phyloP scores from a whole-genome alignment of 768 basidiomycete genomes.

The Roridomyces roridus region DNA sequence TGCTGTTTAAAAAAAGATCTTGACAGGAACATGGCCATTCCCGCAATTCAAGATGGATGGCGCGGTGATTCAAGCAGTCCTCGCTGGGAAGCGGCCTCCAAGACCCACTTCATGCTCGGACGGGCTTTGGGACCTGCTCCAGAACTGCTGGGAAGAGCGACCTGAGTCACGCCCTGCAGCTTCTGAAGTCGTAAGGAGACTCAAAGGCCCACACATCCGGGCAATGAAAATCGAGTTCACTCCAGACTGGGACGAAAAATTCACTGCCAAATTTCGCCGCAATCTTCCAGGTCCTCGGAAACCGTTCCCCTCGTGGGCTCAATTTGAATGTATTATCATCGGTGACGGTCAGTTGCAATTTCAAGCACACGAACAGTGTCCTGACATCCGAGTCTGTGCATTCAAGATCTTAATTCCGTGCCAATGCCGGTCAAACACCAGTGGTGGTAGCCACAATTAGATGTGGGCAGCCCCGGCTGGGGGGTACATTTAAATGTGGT shows the following conservation, averaged over 20 bases:
- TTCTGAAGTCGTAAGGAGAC: neutral
- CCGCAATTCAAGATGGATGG: neutral
- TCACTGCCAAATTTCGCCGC: conserved; percentile 11
- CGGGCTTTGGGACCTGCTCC: neutral
- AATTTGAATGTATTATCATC: neutral
- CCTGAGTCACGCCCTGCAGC: neutral
- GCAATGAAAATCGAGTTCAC: conserved; percentile 4
- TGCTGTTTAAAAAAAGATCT: too few relatives aligned
- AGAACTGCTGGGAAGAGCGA: conserved; percentile 5
- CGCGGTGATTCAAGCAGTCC: neutral
- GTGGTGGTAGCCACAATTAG: too few relatives aligned
- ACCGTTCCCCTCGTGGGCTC: neutral
- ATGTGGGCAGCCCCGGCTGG: too few relatives aligned
- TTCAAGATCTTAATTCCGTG: too few relatives aligned
- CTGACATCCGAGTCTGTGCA: too few relatives aligned
- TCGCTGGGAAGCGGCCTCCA: neutral
- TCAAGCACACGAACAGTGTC: too few relatives aligned
- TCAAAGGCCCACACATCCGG: neutral
- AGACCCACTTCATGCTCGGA: neutral
- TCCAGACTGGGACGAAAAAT: conserved; percentile 7
- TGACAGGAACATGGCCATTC: conserved; percentile 1
- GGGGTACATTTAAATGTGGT: too few relatives aligned
- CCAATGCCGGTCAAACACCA: too few relatives aligned
- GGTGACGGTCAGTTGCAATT: neutral
- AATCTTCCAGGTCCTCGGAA: too few relatives aligned